phyloP scores from a whole-genome alignment of 1,284 basidiomycete species.

The Microbotryum violaceum region DNA sequence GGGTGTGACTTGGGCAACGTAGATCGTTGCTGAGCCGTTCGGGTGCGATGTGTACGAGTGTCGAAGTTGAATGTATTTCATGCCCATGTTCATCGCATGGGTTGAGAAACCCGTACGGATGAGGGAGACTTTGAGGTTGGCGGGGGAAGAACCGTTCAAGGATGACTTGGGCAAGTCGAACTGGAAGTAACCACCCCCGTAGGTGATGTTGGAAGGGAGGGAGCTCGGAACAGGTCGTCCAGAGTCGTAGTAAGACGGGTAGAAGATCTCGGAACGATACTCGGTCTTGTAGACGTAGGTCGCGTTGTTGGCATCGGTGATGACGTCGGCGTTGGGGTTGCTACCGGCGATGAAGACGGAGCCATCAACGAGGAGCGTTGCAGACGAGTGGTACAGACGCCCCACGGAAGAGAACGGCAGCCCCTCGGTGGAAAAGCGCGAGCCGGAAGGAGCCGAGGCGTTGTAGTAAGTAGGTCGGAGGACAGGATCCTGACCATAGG shows the following conservation, averaged over 20 bases:
- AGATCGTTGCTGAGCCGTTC: constrained; percentile 37
- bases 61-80: constrained; percentile 38
- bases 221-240: constrained; percentile 6
- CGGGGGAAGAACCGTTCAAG: constrained; percentile 5
- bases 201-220: constrained; percentile 6
- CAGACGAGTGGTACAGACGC: constrained; percentile 61
- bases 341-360: constrained; percentile 70
- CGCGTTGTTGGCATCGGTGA: constrained; percentile 5
- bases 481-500: constrained; percentile 38
- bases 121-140: constrained; percentile 38
- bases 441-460: constrained; percentile 45
- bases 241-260: constrained; percentile 10
- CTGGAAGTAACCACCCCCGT: constrained; percentile 17
- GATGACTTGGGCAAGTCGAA: not conserved
- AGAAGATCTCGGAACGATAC: no score
- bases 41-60: constrained; percentile 37
- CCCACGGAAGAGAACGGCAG: constrained; percentile 64
- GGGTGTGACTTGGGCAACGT: constrained; percentile 35
- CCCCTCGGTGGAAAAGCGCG: constrained; percentile 53
- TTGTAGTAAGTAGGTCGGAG: constrained; percentile 41
- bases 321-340: constrained; percentile 55
- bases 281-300: not conserved
- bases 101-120: constrained; percentile 41
- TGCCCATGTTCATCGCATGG: constrained; percentile 42
- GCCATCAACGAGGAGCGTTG: constrained; percentile 41